Conservation (phyloP, 2,329 filamentous ascomycete species). For the Neoscytalidium dimidiatum region DNA sequence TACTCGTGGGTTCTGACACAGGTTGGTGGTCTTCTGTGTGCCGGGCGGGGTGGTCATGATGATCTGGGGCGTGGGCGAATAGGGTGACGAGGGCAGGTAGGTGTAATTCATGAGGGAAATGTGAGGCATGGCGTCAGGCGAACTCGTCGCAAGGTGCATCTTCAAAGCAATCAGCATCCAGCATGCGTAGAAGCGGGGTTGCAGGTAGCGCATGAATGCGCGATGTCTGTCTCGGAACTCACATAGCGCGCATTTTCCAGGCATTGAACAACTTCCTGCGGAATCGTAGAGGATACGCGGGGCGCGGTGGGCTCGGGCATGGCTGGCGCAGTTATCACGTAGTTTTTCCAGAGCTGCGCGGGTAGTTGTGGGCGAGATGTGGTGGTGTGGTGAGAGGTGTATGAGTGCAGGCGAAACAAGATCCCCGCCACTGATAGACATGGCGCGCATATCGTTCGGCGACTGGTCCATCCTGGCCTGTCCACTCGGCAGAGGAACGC, state of each 20-base stretch:
- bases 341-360: slow-evolving; percentile 60
- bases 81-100: slow-evolving; percentile 76
- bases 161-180: slow-evolving; percentile 40
- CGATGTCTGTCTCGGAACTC: slow-evolving; percentile 31
- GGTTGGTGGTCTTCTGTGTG: slow-evolving; percentile 79
- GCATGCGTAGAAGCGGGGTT: slow-evolving; percentile 19
- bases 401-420: neutral
- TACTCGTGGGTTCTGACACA: slow-evolving; percentile 81
- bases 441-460: neutral
- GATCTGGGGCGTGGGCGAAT: slow-evolving; percentile 66
- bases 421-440: slow-evolving; percentile 1
- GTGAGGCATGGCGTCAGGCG: slow-evolving; percentile 78
- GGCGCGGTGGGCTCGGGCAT: slow-evolving; percentile 14
- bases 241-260: slow-evolving; percentile 95
- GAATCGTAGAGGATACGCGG: slow-evolving; percentile 67
- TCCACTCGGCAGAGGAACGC: neutral
- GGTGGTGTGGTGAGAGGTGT: neutral
- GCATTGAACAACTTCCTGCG: slow-evolving; percentile 83
- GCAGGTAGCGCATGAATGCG: neutral
- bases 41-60: slow-evolving; percentile 88
- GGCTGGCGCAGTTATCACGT: slow-evolving; percentile 45
- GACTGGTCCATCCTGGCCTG: neutral
- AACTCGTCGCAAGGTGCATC: slow-evolving; percentile 96
- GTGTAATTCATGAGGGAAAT: slow-evolving; percentile 99
- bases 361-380: slow-evolving; percentile 51